Evolutionary conservation across 192 early-diverging fungal genomes (phyloP).

Genomic region (Pilobolus umbonatus): DNA sequence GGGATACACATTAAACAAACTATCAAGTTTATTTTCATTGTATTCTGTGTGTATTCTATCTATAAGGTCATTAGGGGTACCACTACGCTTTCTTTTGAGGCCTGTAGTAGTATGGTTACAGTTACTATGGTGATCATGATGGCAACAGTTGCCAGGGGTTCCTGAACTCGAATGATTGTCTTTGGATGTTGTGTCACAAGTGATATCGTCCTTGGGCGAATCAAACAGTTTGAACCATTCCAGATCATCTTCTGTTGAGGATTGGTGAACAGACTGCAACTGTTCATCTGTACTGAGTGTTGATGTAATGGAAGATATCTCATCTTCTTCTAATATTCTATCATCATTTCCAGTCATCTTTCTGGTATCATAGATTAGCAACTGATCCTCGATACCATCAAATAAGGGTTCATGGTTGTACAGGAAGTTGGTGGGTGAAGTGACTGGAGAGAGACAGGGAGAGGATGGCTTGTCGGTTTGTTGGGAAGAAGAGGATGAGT

Average conservation of each 20-base stretch:
- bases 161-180: neutral
- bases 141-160: too few relatives aligned
- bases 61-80: neutral
- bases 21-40: neutral
- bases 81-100: slow-evolving; percentile 1
- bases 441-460: slow-evolving; percentile 20
- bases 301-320: neutral
- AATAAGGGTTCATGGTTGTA: slow-evolving; percentile 20
- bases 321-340: neutral
- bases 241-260: slow-evolving; percentile 3
- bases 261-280: neutral
- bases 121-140: too few relatives aligned
- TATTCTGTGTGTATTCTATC: neutral
- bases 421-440: slow-evolving; percentile 16
- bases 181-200: slow-evolving; percentile 6
- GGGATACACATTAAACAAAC: neutral
- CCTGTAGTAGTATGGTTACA: neutral
- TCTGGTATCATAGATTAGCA: neutral
- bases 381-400: slow-evolving; percentile 22
- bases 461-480: slow-evolving; percentile 5
- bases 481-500: slow-evolving; percentile 11
- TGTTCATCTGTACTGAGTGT: slow-evolving; percentile 5
- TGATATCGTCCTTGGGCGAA: slow-evolving; percentile 7
- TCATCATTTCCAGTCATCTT: neutral
- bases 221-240: slow-evolving; percentile 15